These are phyloP conservation scores for Myxozyma neglecta DNA, from an alignment of 805 yeast genomes.

Conservation along the genomic window DNA sequence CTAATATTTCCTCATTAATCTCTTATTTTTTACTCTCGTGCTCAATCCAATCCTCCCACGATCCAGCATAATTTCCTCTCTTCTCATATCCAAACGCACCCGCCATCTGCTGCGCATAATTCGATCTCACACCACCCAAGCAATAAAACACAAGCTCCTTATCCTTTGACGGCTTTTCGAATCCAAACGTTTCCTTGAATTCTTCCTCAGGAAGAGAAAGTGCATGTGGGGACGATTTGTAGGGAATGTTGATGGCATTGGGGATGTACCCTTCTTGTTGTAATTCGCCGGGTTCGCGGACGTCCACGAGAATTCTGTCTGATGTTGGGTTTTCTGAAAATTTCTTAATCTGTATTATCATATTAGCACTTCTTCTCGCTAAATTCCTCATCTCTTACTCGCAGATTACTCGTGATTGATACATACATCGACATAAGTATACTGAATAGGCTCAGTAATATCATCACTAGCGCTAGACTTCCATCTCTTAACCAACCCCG, in stretches of 20 bases:
- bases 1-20: neutral
- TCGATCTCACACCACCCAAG: slow-evolving; percentile 86
- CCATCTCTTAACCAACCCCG: neutral
- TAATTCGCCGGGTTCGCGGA: slow-evolving; percentile 85
- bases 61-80: slow-evolving; percentile 68
- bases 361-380: too few species aligned
- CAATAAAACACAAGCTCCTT: slow-evolving; percentile 86
- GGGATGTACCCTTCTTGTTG: slow-evolving; percentile 72
- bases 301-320: slow-evolving; percentile 65
- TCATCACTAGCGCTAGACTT: neutral
- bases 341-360: slow-evolving; percentile 19
- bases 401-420: neutral
- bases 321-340: slow-evolving; percentile 11
- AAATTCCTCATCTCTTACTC: too few species aligned
- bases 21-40: slow-evolving; percentile 6
- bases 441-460: slow-evolving; percentile 9
- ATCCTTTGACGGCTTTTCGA: slow-evolving; percentile 69
- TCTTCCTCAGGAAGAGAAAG: slow-evolving; percentile 75
- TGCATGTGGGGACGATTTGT: slow-evolving; percentile 90
- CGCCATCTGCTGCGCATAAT: slow-evolving; percentile 89
- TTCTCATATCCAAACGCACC: slow-evolving; percentile 81
- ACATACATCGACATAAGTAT: slow-evolving; percentile 25
- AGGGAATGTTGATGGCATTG: slow-evolving; percentile 81
- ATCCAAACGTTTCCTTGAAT: slow-evolving; percentile 76
- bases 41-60: slow-evolving; percentile 79